phyloP scores from a whole-genome alignment of 495 filamentous ascomycete genomes.

The Viridothelium virens region DNA sequence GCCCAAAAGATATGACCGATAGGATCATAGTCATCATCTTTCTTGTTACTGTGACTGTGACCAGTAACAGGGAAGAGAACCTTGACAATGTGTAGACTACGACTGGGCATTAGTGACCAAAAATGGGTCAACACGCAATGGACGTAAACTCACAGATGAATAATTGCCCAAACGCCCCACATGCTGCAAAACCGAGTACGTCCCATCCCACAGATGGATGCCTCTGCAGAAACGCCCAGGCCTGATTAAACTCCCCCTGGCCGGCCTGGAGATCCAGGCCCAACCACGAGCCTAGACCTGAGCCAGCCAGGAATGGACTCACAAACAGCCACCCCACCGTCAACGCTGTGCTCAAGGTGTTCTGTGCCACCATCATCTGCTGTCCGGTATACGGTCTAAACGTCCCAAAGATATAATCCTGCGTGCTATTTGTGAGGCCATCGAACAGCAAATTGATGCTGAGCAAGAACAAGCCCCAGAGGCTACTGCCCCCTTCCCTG shows the following conservation, averaged over 20 bases:
- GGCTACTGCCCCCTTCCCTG: slow-evolving; percentile 45
- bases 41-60: slow-evolving; percentile 92
- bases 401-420: slow-evolving; percentile 84
- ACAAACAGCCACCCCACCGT: slow-evolving; percentile 68
- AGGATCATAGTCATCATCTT: slow-evolving; percentile 99
- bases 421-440: slow-evolving; percentile 89
- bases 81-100: slow-evolving; percentile 81
- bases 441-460: slow-evolving; percentile 92
- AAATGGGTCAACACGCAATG: not conserved
- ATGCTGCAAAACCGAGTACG: slow-evolving; percentile 84
- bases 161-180: slow-evolving; percentile 86
- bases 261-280: slow-evolving; percentile 54
- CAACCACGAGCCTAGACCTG: slow-evolving; percentile 56
- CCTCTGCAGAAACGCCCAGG: slow-evolving; percentile 67
- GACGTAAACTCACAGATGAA: slow-evolving; percentile 69
- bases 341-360: slow-evolving; percentile 67
- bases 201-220: slow-evolving; percentile 75
- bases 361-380: slow-evolving; percentile 99
- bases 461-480: slow-evolving; percentile 76
- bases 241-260: slow-evolving; percentile 63
- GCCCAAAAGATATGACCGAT: slow-evolving; percentile 89
- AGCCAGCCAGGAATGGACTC: slow-evolving; percentile 66
- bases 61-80: slow-evolving; percentile 85
- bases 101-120: slow-evolving; percentile 6
- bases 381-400: slow-evolving; percentile 76